Evolutionary conservation across 805 yeast species (phyloP), one percentile per base, ranked within the genome.

Genomic region (Candida vartiovaarae): DNA sequence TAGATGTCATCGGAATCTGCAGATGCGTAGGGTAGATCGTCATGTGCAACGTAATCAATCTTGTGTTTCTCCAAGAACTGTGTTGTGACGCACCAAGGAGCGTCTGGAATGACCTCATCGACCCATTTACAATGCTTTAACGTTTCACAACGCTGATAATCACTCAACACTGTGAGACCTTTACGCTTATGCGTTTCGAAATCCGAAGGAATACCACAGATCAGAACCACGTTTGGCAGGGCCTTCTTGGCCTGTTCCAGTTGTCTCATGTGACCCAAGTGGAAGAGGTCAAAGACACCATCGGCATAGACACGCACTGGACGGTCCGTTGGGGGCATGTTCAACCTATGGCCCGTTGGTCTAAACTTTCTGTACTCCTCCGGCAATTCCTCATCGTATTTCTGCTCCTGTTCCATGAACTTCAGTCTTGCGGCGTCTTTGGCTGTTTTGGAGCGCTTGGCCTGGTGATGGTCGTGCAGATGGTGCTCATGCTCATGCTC

Each of bases 11-110:
- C 96, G 33, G 80, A 73, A 48, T 82, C 96, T n/a, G 79, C 80
- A 25, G 91, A 80, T 1, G 86, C 96, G 61, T 93, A 93, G 1
- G 99, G 99, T 49, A 88, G 69, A 64, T 93, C 98, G 67, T 93
- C 99, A 64, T 93, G 99, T 2, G 99, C 99, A 48, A 91, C 96
- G 57, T 88, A 93, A 63, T 93, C 99, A 53, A 93, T 88, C 43
- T 80, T 70, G 65, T 93, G 96, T 54, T 83, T 65, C 39, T 69
- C 69, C 52, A 93, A 65, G 56, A 93, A 93, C 37, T 83, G 88
- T 43, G 88, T 78, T 3, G 89, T 84, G 27, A 93, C 89, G 54
- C 84, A 77, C 99, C 99, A 93, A 10, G 99, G 99, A 2, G 97
- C 96, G 62, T 86, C 71, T 28, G 91, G 89, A 43, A 93, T 73